Base-by-base conservation (phyloP, 805 yeast species). In the Yamadazyma paraphyllophila region DNA sequence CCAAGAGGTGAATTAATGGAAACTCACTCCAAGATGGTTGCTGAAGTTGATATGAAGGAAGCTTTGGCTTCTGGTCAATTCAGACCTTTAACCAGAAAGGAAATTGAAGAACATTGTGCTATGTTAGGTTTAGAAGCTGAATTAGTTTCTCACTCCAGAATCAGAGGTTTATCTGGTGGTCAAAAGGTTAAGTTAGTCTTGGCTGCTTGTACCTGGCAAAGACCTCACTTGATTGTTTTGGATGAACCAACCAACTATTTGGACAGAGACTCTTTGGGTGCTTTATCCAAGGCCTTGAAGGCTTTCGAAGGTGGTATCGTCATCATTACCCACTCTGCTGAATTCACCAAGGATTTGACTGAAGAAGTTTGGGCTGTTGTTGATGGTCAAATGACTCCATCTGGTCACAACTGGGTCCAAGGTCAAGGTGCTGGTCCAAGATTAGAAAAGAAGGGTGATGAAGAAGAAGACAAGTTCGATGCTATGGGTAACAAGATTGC, bases 391-490 rank as follows among this genome's bases (percentile, higher is more conserved):
- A 94, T 94, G 99, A 88, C 96, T 69, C 99, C 99, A 76, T 94
- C 99, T 62, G 99, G 99, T 75, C 99, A 94, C 82, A 95, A 94
- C 87, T 94, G 99, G 99, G 99, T 94, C 65, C 83, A 88, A 66
- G 99, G 99, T 78, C 99, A 94, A 83, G 99, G 99, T 81, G 64
- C 97, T 71, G 99, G 99, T 81, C 99, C 99, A 78, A 91, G 99
- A 86, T 76, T 94, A 54, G 94, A 88, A 73, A 85, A 91, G 89
- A 91, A 92, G 82, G 96, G 87, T 52, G 97, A 81, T 51, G 92
- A 91, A 77, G 99, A 86, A 73, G 99, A 86, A 73, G 98, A 92
- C 74, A 88, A 91, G 79, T 92, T 94, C 80, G 99, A 94, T 80
- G 99, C 98, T 67, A 89, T 94, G 95, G 99, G 99, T 82, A 94